Percentiles rank a stretch among this genome's conserved stretches.
Evolutionary conservation across 257 asterid species (phyloP).

Genomic region (Prunella vulgaris): DNA sequence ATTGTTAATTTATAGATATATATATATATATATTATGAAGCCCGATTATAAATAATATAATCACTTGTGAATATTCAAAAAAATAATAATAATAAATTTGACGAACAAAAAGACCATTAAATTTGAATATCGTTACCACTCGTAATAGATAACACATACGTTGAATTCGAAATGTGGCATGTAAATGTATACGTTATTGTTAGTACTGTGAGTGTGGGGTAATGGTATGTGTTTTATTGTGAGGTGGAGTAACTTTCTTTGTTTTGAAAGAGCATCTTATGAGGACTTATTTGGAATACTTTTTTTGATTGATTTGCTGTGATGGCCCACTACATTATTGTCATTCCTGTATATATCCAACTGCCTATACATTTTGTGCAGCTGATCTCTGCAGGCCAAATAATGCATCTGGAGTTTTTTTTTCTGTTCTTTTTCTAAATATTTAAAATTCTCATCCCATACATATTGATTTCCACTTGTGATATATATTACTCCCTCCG

Average conservation of each 20-base stretch:
- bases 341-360: background rate
- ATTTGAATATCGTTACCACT: background rate
- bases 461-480: background rate
- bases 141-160: background rate
- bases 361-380: conserved; percentile 9
- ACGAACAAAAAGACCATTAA: too few relatives aligned
- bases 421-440: background rate
- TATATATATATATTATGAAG: too few relatives aligned
- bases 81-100: too few relatives aligned
- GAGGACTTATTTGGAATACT: conserved; percentile 15
- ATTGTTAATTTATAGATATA: too few relatives aligned
- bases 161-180: background rate
- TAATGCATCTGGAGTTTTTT: conserved; percentile 2
- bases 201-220: background rate
- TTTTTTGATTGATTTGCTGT: conserved; percentile 11
- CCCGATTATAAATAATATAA: too few relatives aligned
- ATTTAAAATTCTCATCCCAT: conserved; percentile 1
- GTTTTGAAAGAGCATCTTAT: background rate
- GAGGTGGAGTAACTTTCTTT: background rate
- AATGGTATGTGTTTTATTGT: background rate
- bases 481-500: too few relatives aligned
- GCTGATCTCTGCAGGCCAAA: conserved; percentile 10
- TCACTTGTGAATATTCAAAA: too few relatives aligned
- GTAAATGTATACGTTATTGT: background rate
- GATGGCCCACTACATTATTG: conserved; percentile 27